Evolutionary conservation across 495 filamentous ascomycete genomes (phyloP).

Genomic region (Monascus purpureus): DNA sequence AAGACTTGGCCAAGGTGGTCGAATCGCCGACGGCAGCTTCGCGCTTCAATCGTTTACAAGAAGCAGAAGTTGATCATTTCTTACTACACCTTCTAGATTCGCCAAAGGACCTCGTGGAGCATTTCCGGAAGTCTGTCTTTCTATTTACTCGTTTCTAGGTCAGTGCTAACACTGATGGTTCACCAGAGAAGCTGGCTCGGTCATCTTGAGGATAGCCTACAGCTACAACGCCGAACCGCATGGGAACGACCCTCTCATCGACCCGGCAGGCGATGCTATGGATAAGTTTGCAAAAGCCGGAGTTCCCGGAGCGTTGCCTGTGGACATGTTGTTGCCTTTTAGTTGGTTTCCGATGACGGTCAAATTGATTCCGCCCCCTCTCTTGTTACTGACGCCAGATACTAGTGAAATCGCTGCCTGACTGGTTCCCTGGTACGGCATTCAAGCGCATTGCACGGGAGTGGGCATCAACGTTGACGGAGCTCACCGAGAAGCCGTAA

Average conservation of each 20-base stretch:
- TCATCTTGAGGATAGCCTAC: constrained; percentile 35
- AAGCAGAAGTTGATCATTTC: constrained; percentile 25
- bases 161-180: not conserved
- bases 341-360: too few relatives aligned
- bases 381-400: too few relatives aligned
- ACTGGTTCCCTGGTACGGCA: constrained; percentile 33
- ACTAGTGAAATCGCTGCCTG: constrained; percentile 28
- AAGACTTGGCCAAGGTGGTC: constrained; percentile 18
- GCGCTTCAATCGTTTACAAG: constrained; percentile 23
- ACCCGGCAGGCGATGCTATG: constrained; percentile 22
- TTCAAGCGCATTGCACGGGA: constrained; percentile 24
- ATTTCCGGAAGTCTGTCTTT: constrained; percentile 26
- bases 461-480: constrained; percentile 12
- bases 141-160: not conserved
- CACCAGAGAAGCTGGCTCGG: constrained; percentile 19
- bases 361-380: too few relatives aligned
- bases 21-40: constrained; percentile 17
- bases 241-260: constrained; percentile 26
- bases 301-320: constrained; percentile 24
- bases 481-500: constrained; percentile 20
- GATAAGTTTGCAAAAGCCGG: constrained; percentile 21
- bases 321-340: too few relatives aligned
- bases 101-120: constrained; percentile 18
- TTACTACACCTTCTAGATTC: constrained; percentile 25
- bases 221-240: constrained; percentile 32